Conservation (phyloP, 331 rosid genomes). For the Arachis monticola region DNA sequence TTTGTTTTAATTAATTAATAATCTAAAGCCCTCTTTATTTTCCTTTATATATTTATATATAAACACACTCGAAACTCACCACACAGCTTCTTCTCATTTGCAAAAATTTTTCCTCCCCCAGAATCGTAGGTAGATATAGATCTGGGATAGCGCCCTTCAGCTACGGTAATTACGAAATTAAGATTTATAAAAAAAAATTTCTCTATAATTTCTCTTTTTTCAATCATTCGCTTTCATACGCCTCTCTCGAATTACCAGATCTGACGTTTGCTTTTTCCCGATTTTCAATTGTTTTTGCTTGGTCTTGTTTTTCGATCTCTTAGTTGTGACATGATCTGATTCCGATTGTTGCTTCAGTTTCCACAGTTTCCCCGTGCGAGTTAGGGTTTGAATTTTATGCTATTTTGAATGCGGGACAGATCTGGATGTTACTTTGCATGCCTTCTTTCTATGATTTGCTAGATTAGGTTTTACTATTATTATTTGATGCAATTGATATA, state of each 20-base stretch:
- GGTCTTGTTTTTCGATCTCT: neutral
- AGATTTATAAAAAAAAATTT: neutral
- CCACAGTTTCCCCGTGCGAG: neutral
- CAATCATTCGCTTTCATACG: neutral
- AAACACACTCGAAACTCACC: neutral
- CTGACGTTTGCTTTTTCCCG: slow-evolving; percentile 10
- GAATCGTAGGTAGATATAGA: slow-evolving; percentile 7
- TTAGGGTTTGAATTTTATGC: slow-evolving; percentile 27
- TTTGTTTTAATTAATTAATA: too few relatives aligned
- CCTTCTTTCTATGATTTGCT: neutral
- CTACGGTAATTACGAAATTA: slow-evolving; percentile 11
- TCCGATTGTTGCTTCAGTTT: neutral
- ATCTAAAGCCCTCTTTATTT: neutral
- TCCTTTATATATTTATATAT: slow-evolving; percentile 14
- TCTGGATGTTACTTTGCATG: slow-evolving; percentile 1
- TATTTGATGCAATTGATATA: neutral
- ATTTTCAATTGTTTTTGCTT: neutral
- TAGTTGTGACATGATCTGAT: neutral
- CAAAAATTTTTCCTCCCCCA: neutral
- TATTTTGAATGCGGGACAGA: neutral
- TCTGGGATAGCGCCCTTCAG: slow-evolving; percentile 15
- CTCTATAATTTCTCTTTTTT: neutral
- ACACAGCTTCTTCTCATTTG: neutral
- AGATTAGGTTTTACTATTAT: neutral
- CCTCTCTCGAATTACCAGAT: slow-evolving; percentile 26